phyloP scores from a whole-genome alignment of 768 basidiomycete species.

The Lentinula detonsa region DNA sequence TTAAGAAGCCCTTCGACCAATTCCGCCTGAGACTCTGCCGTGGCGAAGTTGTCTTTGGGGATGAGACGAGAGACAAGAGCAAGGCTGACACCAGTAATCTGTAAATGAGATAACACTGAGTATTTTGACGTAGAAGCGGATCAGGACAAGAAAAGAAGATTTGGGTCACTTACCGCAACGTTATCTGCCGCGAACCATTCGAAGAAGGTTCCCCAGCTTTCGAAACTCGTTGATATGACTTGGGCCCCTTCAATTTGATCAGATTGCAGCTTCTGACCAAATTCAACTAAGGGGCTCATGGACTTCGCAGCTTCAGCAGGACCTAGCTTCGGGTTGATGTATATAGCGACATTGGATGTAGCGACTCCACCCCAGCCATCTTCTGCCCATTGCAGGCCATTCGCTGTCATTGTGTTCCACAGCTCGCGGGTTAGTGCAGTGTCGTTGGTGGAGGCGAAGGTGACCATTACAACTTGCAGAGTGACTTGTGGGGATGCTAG shows the following conservation, averaged over 20 bases:
- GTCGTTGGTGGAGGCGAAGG: constrained; percentile 11
- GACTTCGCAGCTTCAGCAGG: constrained; percentile 31
- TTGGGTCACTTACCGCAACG: constrained; percentile 26
- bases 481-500: constrained; percentile 17
- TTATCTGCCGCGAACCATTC: constrained; percentile 27
- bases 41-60: constrained; percentile 30
- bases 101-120: background rate
- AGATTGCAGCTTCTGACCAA: constrained; percentile 15
- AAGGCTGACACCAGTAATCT: constrained; percentile 34
- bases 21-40: constrained; percentile 18
- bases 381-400: constrained; percentile 19
- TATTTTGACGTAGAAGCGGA: background rate
- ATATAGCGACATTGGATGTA: constrained; percentile 20
- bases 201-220: constrained; percentile 35
- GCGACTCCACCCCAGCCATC: constrained; percentile 19
- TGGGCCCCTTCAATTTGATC: constrained; percentile 13
- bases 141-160: background rate
- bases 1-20: constrained; percentile 31
- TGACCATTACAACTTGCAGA: constrained; percentile 15
- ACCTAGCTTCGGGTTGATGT: constrained; percentile 38
- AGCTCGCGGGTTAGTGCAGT: constrained; percentile 14
- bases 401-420: constrained; percentile 16
- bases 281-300: constrained; percentile 33
- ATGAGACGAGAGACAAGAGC: constrained; percentile 41
- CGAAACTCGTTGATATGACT: constrained; percentile 31